Evolutionary conservation across 352 stramenopile species (phyloP), one percentile per base, ranked within the genome.

Genomic region (Phytophthora idaei): DNA sequence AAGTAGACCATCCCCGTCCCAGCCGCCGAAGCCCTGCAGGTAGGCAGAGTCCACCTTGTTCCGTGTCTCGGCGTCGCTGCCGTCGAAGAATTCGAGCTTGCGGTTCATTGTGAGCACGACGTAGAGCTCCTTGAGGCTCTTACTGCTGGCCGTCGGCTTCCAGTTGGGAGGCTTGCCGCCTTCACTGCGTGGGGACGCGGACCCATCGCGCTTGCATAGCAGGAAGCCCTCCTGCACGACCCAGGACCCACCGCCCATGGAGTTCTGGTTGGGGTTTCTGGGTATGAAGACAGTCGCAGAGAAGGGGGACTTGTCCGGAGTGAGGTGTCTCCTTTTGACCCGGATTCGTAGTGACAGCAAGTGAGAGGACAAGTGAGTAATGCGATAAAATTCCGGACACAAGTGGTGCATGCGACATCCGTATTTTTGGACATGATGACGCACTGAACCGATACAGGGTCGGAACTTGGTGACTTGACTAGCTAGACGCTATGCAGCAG

Each of bases 101-200:
- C 85, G 83, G 71, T 90, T 92, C 74, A 92, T 81, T 8, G 77
- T 79, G 47, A 94, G 78, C 66, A 94, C 85, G 36, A 85, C 77
- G 58, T 90, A 94, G 44, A 85, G 74, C 58, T 93, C 85, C 5
- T 66, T 36, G 2, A 91, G 67, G 21, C 42, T 46, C 36, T 61
- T 57, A 15, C 7, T 31, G 27, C 41, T 47, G 36, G 3, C 50
- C 14, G 60, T n/a, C 28, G 64, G 28, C 28, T 49, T 60, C 42
- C 52, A 51, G 47, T 77, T 50, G 52, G 48, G 37, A 14, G 58
- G 58, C 17, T 34, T 57, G 47, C 25, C 39, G 44, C 57, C 54
- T 46, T 42, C 42, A 15, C 17, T 42, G 50, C 17, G 67, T 49
- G 42, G 39, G 25, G 57, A 66, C 25, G 34, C 37, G 6, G 42